Conservation (phyloP, 2,329 filamentous ascomycete genomes). For the Fusarium xyrophilum region DNA sequence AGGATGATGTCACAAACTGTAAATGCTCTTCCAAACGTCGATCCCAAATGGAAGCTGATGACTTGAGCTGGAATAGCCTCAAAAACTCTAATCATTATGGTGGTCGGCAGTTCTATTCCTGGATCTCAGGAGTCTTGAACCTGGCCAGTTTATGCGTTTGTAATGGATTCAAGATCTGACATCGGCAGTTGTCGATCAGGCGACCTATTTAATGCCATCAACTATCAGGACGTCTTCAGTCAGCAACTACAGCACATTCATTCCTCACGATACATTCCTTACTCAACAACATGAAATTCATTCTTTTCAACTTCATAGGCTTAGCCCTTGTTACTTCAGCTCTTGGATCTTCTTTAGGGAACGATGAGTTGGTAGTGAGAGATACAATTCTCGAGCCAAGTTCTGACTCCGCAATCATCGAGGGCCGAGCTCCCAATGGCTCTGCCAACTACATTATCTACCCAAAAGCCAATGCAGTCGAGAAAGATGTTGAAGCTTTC, state of each 20-base stretch:
- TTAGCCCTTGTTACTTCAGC: accelerated
- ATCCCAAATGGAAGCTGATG: not conserved
- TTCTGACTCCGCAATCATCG: not conserved
- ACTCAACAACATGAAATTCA: not conserved
- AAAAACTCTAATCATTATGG: too few relatives aligned
- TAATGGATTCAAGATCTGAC: not conserved
- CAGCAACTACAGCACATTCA: not conserved
- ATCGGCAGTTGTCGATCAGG: not conserved
- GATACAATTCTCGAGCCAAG: not conserved
- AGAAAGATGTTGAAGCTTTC: not conserved
- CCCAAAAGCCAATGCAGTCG: not conserved
- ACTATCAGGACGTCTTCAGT: not conserved
- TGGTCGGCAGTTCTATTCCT: not conserved
- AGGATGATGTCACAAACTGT: not conserved
- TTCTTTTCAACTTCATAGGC: not conserved
- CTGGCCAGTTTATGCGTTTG: not conserved
- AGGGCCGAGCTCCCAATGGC: too few relatives aligned
- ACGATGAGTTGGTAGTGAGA: not conserved
- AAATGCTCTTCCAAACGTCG: not conserved
- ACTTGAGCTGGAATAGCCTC: not conserved
- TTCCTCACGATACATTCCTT: not conserved
- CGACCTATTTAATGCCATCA: not conserved
- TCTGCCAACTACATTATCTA: not conserved
- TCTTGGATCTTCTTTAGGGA: not conserved
- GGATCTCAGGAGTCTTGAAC: not conserved